Base-by-base conservation (phyloP, 495 filamentous ascomycete species). In the Pyronema domesticum region DNA sequence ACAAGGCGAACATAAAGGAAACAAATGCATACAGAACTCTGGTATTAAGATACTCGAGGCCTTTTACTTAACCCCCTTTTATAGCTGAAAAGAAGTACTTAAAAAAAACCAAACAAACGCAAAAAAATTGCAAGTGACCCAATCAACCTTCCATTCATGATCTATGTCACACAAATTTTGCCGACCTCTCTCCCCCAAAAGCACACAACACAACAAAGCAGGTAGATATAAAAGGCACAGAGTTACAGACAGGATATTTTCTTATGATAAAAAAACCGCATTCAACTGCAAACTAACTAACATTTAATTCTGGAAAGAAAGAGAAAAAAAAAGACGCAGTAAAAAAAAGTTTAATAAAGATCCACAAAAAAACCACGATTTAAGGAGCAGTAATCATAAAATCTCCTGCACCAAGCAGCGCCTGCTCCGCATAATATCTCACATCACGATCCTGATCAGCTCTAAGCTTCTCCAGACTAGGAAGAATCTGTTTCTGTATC, bases 361-460 rank as follows among this genome's bases (percentile, higher is more conserved):
- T 30, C 23, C 23, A 30, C 23, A 14, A 55, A 10, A 18, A 45
- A 18, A 9, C 17, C 14, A 11, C 36, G 45, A 39, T 46, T 54
- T 61, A 58, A 53, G 55, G 55, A 51, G 61, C 61, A 50, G 62
- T 65, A 35, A 64, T 61, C 70, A 72, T 72, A 40, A 65, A 62
- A 55, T 72, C 70, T 47, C 60, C 59, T 45, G 61, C 62, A 58
- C 64, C 69, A 1, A 67, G 68, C 53, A 77, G 72, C 46, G 82
- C 82, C 61, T 78, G 82, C 48, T 80, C 81, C 54, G 91, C 93
- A 66, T 94, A 98, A 70, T 87, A 98, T 62, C 91, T 78, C 61
- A 98, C 91, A 72, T 98, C 91, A 58, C 95, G 89, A 74, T 98
- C 91, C 46, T 94, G 86, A 65, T 98, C 91, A 70, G 82, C 80